Conservation (phyloP, 164 flowering plant genomes). For the Chimonanthus salicifolius region DNA sequence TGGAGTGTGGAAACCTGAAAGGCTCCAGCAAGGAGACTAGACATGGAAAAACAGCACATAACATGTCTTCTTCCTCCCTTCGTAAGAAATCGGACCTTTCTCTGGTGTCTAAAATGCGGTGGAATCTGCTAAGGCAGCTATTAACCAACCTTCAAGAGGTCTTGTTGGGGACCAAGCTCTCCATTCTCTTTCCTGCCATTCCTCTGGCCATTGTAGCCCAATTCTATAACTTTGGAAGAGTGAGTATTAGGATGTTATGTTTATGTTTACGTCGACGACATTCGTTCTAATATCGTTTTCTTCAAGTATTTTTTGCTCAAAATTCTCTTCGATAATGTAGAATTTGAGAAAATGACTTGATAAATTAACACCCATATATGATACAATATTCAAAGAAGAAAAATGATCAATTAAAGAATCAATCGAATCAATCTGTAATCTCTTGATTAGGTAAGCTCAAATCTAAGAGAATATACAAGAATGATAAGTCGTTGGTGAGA, state of each 20-base stretch:
- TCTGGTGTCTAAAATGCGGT: slow-evolving; percentile 23
- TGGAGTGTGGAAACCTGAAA: slow-evolving; percentile 9
- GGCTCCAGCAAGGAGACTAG: slow-evolving; percentile 12
- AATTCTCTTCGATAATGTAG: no score
- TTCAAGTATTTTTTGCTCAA: neutral
- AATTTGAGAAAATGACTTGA: no score
- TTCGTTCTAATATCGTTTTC: neutral
- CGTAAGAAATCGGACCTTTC: slow-evolving; percentile 35
- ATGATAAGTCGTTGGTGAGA: no score
- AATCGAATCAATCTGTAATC: no score
- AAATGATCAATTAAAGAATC: no score
- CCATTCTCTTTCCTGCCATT: slow-evolving; percentile 46
- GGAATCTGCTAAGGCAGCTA: slow-evolving; percentile 19
- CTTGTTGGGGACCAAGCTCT: slow-evolving; percentile 51
- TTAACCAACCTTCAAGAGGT: slow-evolving; percentile 43
- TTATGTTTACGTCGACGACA: neutral
- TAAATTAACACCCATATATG: no score
- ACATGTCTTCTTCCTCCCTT: slow-evolving; percentile 30
- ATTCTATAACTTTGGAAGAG: slow-evolving; percentile 29
- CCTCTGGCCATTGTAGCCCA: slow-evolving; percentile 42
- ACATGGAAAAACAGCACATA: slow-evolving; percentile 21
- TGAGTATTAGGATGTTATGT: slow-evolving; percentile 15
- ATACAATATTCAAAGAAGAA: no score
- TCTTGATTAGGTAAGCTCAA: no score
- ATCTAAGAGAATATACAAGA: no score